Conservation (phyloP, 1,284 basidiomycete species). For the Puccinia triticina region DNA sequence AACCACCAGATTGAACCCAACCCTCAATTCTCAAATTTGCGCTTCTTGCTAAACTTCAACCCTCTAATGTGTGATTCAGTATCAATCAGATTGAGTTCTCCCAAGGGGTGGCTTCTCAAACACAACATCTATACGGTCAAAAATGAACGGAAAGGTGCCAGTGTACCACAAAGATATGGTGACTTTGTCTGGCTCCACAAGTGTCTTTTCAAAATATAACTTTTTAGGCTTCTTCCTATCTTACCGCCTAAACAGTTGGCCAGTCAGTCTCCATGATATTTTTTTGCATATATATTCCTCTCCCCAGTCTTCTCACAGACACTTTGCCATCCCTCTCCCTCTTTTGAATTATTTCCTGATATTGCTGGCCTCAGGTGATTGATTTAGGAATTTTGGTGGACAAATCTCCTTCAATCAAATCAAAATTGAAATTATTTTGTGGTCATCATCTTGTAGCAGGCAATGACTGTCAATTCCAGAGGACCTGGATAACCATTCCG, state of each 20-base stretch:
- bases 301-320: not conserved
- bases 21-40: slow-evolving; percentile 26
- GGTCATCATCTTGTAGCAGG: slow-evolving; percentile 67
- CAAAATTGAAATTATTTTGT: slow-evolving; percentile 30
- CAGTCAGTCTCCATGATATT: slow-evolving; percentile 66
- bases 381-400: not conserved
- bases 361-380: not conserved
- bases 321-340: not conserved
- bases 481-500: slow-evolving; percentile 84
- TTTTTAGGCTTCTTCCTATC: slow-evolving; percentile 80
- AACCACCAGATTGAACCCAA: not conserved
- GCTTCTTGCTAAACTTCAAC: slow-evolving; percentile 31
- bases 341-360: not conserved
- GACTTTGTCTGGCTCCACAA: slow-evolving; percentile 89
- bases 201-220: slow-evolving; percentile 72
- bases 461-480: slow-evolving; percentile 75
- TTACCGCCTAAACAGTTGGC: slow-evolving; percentile 87
- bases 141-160: slow-evolving; percentile 55
- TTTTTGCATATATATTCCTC: slow-evolving; percentile 4
- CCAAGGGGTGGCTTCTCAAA: slow-evolving; percentile 48
- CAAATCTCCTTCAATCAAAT: slow-evolving; percentile 6
- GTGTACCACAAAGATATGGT: slow-evolving; percentile 68
- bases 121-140: slow-evolving; percentile 50
- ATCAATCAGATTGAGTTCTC: slow-evolving; percentile 42
- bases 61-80: slow-evolving; percentile 30